Conservation (phyloP, 192 early-diverging fungal genomes). For the Backusella circina region DNA sequence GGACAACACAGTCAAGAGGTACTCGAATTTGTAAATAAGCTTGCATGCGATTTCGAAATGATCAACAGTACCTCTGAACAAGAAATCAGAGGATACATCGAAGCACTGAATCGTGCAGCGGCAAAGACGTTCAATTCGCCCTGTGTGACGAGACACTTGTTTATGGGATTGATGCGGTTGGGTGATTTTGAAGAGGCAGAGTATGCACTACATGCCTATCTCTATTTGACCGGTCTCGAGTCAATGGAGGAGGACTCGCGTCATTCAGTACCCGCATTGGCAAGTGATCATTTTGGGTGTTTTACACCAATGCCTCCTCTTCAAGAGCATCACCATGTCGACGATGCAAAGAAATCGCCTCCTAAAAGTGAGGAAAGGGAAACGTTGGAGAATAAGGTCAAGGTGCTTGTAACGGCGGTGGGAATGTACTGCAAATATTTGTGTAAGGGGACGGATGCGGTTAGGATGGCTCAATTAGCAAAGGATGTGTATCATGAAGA, state of each 20-base stretch:
- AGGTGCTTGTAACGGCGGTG: slow-evolving; percentile 38
- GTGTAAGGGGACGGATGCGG: slow-evolving; percentile 11
- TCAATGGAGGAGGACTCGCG: slow-evolving; percentile 10
- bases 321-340: background rate
- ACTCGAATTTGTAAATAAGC: slow-evolving; percentile 55
- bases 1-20: slow-evolving; percentile 52
- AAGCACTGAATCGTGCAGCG: slow-evolving; percentile 56
- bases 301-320: slow-evolving; percentile 4
- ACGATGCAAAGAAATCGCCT: background rate
- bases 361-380: slow-evolving; percentile 14
- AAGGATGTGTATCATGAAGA: slow-evolving; percentile 1
- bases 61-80: slow-evolving; percentile 40
- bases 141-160: slow-evolving; percentile 56
- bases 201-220: slow-evolving; percentile 60
- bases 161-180: slow-evolving; percentile 46
- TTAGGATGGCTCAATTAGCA: slow-evolving; percentile 28
- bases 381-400: slow-evolving; percentile 11
- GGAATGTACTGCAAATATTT: slow-evolving; percentile 38
- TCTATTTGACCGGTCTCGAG: slow-evolving; percentile 44
- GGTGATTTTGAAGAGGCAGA: slow-evolving; percentile 77
- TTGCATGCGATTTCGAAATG: slow-evolving; percentile 56
- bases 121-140: slow-evolving; percentile 72
- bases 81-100: slow-evolving; percentile 56
- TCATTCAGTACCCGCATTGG: background rate
- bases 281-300: background rate